Percentiles rank a stretch among this genome's conserved stretches.
phyloP scores from a whole-genome alignment of 768 basidiomycete species.

The Udeniomyces megalosporus region DNA sequence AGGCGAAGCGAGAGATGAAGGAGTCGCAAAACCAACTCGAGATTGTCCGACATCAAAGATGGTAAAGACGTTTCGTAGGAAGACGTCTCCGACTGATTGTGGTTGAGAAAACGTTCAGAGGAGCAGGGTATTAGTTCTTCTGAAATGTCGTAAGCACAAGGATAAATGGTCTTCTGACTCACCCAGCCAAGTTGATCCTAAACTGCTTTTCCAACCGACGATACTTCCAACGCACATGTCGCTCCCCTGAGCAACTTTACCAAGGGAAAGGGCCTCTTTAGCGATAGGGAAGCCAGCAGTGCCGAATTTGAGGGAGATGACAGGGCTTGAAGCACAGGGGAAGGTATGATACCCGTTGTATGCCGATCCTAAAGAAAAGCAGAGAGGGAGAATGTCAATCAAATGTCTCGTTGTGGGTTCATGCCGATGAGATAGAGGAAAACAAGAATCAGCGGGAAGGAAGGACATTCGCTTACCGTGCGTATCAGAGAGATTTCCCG shows the following conservation, averaged over 20 bases:
- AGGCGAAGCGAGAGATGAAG: background rate
- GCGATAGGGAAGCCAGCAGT: background rate
- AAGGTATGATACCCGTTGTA: background rate
- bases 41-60: background rate
- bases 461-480: background rate
- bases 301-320: background rate
- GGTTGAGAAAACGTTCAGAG: too few species aligned
- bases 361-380: background rate
- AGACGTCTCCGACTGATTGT: background rate
- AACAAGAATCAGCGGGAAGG: background rate
- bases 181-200: background rate
- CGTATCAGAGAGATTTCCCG: background rate
- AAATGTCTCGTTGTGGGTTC: background rate
- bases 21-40: background rate
- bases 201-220: background rate
- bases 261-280: background rate
- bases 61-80: background rate
- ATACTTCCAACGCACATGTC: background rate
- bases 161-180: background rate
- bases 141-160: background rate
- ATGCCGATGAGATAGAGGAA: background rate
- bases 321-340: background rate
- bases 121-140: background rate
- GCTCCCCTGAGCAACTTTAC: background rate
- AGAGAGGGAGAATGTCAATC: background rate